phyloP scores from a whole-genome alignment of 106 monocot genomes.

The Allium cepa region DNA sequence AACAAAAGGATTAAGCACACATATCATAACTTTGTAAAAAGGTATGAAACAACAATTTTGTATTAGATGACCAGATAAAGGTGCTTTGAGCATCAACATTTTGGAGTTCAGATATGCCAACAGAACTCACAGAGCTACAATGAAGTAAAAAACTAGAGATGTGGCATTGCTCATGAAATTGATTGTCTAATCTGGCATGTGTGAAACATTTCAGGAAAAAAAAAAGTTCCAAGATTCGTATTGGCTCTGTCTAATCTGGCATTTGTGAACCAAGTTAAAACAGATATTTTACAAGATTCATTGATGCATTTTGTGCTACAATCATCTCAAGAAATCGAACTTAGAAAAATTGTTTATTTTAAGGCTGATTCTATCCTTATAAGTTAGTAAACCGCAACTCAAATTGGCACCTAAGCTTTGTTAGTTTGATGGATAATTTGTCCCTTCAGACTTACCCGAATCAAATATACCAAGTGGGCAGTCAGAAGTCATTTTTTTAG shows the following conservation, averaged over 20 bases:
- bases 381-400: background rate
- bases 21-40: too few species aligned
- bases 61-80: too few species aligned
- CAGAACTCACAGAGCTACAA: too few species aligned
- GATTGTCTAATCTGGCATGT: too few species aligned
- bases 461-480: constrained; percentile 17
- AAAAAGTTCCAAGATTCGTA: too few species aligned
- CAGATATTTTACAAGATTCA: background rate
- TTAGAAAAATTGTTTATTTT: background rate
- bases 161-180: too few species aligned
- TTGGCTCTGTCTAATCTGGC: background rate
- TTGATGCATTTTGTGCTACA: background rate
- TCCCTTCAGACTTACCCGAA: constrained; percentile 24
- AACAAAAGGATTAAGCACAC: too few species aligned
- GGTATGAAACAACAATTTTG: too few species aligned
- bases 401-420: background rate
- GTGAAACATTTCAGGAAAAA: too few species aligned
- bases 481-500: constrained; percentile 90
- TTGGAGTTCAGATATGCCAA: too few species aligned
- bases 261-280: background rate
- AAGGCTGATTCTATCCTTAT: background rate
- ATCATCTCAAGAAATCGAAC: background rate
- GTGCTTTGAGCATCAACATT: too few species aligned
- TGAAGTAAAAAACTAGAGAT: too few species aligned
- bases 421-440: background rate